Percentiles rank a stretch among this genome's conserved stretches.
Evolutionary conservation across 1,139 yeast species (phyloP).

Genomic region (Saccharomyces hybrid): DNA sequence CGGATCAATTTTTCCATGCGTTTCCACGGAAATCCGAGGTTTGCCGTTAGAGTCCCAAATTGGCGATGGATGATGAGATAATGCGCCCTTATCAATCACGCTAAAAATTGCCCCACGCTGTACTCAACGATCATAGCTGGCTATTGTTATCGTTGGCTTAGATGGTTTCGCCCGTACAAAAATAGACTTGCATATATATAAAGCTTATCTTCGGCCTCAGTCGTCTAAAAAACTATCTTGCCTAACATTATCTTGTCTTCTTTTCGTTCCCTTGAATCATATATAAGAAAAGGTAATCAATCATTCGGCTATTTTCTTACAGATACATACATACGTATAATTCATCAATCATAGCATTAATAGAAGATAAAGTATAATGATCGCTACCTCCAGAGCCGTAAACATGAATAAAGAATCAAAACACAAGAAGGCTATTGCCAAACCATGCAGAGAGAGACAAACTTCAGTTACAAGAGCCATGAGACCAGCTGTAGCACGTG

Average conservation of each 20-base stretch:
- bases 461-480: not conserved
- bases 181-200: not conserved
- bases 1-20: not conserved
- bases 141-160: not conserved
- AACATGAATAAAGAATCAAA: not conserved
- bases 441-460: not conserved
- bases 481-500: not conserved
- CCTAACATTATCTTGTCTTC: not conserved
- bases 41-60: not conserved
- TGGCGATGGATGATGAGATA: not conserved
- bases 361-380: not conserved
- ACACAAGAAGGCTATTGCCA: not conserved
- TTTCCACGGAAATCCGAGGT: not conserved
- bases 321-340: not conserved
- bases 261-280: not conserved
- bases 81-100: not conserved
- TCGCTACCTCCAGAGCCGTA: not conserved
- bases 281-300: too few species aligned
- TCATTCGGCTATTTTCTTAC: not conserved
- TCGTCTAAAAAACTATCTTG: not conserved
- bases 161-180: not conserved
- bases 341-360: not conserved
- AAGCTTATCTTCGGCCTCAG: not conserved
- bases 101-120: not conserved
- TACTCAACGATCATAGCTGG: not conserved